Evolutionary conservation across 2,329 filamentous ascomycete genomes (phyloP).

Genomic region (Akanthomyces muscarius): DNA sequence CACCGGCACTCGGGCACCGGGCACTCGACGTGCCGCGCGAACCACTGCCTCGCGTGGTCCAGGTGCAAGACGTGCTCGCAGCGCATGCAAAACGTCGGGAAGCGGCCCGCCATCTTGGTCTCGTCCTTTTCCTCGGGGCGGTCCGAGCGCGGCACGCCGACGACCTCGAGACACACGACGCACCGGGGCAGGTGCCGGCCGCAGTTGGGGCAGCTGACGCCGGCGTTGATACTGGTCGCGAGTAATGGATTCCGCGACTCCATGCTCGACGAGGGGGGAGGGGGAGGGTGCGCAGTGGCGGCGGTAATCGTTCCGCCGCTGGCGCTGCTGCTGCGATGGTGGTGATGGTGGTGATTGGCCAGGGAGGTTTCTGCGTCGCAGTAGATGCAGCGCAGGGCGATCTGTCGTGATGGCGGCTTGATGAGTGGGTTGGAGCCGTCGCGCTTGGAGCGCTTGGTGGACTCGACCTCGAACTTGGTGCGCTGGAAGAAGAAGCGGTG

Average conservation of each 20-base stretch:
- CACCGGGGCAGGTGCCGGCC: slow-evolving; percentile 64
- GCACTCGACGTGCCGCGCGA: slow-evolving; percentile 60
- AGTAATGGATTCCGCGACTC: slow-evolving; percentile 53
- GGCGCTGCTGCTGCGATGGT: slow-evolving; percentile 13
- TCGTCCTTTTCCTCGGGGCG: slow-evolving; percentile 50
- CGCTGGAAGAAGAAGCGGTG: slow-evolving; percentile 72
- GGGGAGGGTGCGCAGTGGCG: slow-evolving; percentile 6
- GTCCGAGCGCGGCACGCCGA: slow-evolving; percentile 60
- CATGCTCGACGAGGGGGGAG: slow-evolving; percentile 26
- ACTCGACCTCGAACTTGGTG: slow-evolving; percentile 73
- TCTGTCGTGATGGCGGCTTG: slow-evolving; percentile 62
- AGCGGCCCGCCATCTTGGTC: slow-evolving; percentile 49
- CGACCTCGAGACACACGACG: slow-evolving; percentile 63
- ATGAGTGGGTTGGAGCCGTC: slow-evolving; percentile 56
- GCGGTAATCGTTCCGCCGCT: slow-evolving; percentile 13
- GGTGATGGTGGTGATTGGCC: slow-evolving; percentile 35
- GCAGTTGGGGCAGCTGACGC: slow-evolving; percentile 63
- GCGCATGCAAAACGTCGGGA: slow-evolving; percentile 65
- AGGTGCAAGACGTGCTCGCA: slow-evolving; percentile 66
- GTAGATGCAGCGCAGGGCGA: slow-evolving; percentile 72
- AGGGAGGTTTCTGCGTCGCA: slow-evolving; percentile 61
- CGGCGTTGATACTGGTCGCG: slow-evolving; percentile 53
- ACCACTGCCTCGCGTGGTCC: slow-evolving; percentile 65
- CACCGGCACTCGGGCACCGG: slow-evolving; percentile 66
- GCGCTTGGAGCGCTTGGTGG: slow-evolving; percentile 64